Evolutionary conservation across 2,329 filamentous ascomycete genomes (phyloP).

Genomic region (Aspergillus nomiae): DNA sequence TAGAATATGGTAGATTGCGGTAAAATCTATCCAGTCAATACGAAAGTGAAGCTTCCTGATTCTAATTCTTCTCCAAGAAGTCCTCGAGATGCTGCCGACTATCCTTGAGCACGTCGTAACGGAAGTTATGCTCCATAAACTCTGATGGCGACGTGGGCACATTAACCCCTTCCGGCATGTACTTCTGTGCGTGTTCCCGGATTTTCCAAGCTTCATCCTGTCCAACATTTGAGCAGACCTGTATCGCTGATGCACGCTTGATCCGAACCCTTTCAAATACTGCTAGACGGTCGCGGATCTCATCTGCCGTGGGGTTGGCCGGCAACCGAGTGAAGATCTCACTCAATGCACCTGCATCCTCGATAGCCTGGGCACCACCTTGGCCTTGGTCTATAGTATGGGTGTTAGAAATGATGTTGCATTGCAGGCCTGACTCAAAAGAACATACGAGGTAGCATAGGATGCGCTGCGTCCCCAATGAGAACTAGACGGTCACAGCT

Average conservation of each 20-base stretch:
- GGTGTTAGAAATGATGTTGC: not conserved
- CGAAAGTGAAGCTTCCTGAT: not conserved
- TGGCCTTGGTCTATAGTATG: not conserved
- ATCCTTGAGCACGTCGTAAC: not conserved
- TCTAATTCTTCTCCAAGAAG: not conserved
- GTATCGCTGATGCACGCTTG: not conserved
- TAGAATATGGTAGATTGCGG: not conserved
- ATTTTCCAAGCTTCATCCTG: not conserved
- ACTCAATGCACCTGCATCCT: not conserved
- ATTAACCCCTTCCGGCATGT: not conserved
- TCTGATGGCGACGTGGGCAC: not conserved
- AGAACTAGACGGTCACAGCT: slow-evolving; percentile 27
- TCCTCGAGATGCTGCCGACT: not conserved
- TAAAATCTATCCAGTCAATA: not conserved
- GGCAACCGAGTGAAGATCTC: not conserved
- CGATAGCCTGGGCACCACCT: not conserved
- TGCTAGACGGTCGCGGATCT: not conserved
- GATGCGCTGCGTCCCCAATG: slow-evolving; percentile 38
- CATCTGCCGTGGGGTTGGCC: not conserved
- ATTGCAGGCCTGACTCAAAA: not conserved
- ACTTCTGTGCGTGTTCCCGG: not conserved
- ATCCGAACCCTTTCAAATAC: not conserved
- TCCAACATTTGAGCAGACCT: not conserved
- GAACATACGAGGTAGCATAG: slow-evolving; percentile 6
- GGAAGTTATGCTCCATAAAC: not conserved